Evolutionary conservation across 2,329 filamentous ascomycete species (phyloP), one percentile per base, ranked within the genome.

Genomic region (Colletotrichum tabaci): DNA sequence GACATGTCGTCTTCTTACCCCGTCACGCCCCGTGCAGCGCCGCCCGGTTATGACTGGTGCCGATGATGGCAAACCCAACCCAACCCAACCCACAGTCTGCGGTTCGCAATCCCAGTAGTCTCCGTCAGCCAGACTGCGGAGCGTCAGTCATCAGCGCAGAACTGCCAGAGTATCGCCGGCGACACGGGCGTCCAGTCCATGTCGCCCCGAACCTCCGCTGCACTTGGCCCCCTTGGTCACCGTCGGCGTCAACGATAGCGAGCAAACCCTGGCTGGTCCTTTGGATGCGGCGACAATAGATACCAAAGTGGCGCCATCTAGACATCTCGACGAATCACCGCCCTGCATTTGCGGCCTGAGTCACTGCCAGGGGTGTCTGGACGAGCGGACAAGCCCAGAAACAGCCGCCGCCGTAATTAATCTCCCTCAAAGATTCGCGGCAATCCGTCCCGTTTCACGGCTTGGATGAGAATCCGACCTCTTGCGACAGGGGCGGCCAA

Each of bases 371-470:
- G 42, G 15, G 44, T 40, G 35, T 52, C 30, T 16, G 35, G 35
- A 40, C 47, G 42, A 57, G 64, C 58, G 52, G 68, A 47, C 58
- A 44, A 53, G 67, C 67, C 26, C 42, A 55, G 46, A 60, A 65
- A 68, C 52, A 71, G 53, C 68, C 68, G 68, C 68, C 62, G 55
- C 68, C 68, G 65, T 71, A 67, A 67, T 71, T 23, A n/a, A 63
- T 63, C 47, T 44, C 40, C 30, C 46, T 35, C 30, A 35, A 64
- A 58, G 13, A 42, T 63, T 47, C 58, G 42, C 52, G 64, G 68
- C 47, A 71, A 63, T 68, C 52, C 68, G 65, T 71, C 65, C 68
- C 68, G 68, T 71, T 71, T 68, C 58, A 63, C 55, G 65, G 65
- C 68, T 47, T 35, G 8, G 30, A 9, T 35, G 30, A 35, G 46